Base-by-base conservation (phyloP, 1,139 yeast genomes). In the Scheffersomyces parashehatae region DNA sequence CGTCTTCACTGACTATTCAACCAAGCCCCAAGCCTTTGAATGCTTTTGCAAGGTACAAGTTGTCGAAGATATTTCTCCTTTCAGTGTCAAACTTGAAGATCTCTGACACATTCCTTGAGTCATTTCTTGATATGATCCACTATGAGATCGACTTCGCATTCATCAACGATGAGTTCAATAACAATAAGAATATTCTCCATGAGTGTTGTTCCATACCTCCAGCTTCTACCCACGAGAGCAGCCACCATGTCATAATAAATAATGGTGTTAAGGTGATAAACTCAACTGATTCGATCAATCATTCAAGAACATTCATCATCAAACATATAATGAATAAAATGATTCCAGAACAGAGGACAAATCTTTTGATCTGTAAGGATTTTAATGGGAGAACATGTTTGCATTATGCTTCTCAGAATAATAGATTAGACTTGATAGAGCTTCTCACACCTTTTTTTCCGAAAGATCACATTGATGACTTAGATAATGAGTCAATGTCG, bases 401-500 rank as follows among this genome's bases (percentile, higher is more conserved):
- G 11, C 98, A 93, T 63, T 89, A 91, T 60, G 95, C 97, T 1
- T 80, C 96, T 5, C 90, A 85, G 54, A 66, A 77, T 50, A 85
- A 86, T 38, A 66, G 87, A 46, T 59, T 72, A 20, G 88, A 82
- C 48, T 63, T 85, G 29, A 70, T 85, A 28, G 68, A 69, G 34
- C 61, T 76, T 2, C 60, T 84, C 11, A 60, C 69, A n/a, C 69
- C 73, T 0, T 48, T 52, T 12, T 73, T 69, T 44, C 78, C 79
- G 1, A 57, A 50, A 35, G 55, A 55, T 1, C 67, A 68, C 43
- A 56, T 79, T 7, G 85, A 83, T 55, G 70, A 70, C 36, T 65
- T 82, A 46, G 93, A 86, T 58, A 83, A 82, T 52, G 88, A 83
- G 51, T 83, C 90, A 1, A 83, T 83, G 79, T 81, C 97, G 0